A percentile compares a stretch with the other conserved stretches of the same genome.
phyloP scores from a whole-genome alignment of 257 asterid genomes.

The Perilla frutescens region DNA sequence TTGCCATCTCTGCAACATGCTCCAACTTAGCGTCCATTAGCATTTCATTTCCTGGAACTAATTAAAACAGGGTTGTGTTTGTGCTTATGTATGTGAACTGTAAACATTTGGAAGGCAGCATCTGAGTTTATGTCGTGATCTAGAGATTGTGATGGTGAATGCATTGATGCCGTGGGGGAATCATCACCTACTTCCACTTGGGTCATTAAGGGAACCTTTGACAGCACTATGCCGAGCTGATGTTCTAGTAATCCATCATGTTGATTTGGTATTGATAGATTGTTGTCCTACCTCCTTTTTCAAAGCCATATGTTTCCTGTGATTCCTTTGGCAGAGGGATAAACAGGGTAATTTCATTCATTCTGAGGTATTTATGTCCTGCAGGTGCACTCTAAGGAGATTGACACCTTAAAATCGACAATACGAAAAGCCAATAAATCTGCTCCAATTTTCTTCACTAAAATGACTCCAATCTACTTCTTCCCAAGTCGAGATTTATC shows the following conservation, averaged over 20 bases:
- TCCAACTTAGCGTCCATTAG: constrained; percentile 2
- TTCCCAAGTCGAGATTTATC: constrained; percentile 54
- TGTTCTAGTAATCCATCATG: constrained; percentile 80
- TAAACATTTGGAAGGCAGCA: constrained; percentile 67
- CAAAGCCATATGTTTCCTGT: background rate
- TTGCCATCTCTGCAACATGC: constrained; percentile 23
- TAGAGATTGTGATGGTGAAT: constrained; percentile 94
- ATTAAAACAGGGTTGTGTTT: constrained; percentile 30
- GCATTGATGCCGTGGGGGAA: constrained; percentile 95
- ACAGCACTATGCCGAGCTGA: constrained; percentile 72
- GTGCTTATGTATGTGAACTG: constrained; percentile 36
- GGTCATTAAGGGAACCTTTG: constrained; percentile 92
- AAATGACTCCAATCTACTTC: constrained; percentile 73
- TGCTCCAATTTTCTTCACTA: constrained; percentile 65
- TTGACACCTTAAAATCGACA: constrained; percentile 58
- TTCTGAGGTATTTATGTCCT: constrained; percentile 34
- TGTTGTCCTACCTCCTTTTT: constrained; percentile 11
- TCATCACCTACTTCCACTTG: constrained; percentile 73
- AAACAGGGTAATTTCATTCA: background rate
- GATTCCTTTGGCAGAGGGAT: constrained; percentile 1
- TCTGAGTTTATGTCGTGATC: constrained; percentile 66
- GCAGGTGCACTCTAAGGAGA: constrained; percentile 58
- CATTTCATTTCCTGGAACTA: constrained; percentile 10
- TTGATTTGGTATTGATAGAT: constrained; percentile 69
- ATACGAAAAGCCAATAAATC: constrained; percentile 47